Evolutionary conservation across 2,329 filamentous ascomycete genomes (phyloP).

Genomic region (Aspergillus sp.): DNA sequence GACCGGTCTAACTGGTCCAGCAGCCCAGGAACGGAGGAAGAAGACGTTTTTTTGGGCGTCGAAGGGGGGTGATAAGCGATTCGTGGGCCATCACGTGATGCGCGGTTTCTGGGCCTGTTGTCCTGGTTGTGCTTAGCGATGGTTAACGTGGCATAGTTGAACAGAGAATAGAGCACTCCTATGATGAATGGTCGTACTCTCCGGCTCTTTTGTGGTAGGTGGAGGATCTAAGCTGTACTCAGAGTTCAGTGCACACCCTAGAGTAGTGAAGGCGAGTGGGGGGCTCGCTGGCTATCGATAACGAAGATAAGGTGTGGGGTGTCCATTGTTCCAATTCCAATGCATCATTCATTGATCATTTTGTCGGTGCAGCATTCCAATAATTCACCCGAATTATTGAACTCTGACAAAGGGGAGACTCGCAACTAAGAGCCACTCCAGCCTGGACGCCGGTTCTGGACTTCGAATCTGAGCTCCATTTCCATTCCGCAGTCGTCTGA

Average conservation of each 20-base stretch:
- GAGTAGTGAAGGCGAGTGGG: not conserved
- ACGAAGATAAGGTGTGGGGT: not conserved
- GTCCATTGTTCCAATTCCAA: not conserved
- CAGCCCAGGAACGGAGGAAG: not conserved
- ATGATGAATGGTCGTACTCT: not conserved
- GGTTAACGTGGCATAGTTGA: not conserved
- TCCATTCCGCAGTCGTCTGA: constrained; percentile 1
- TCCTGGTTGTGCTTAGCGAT: not conserved
- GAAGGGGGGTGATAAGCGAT: not conserved
- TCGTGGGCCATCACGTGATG: not conserved
- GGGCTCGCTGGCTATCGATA: not conserved
- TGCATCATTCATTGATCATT: not conserved
- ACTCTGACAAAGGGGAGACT: not conserved
- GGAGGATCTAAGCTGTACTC: not conserved
- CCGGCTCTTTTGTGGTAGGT: not conserved
- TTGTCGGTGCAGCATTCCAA: not conserved
- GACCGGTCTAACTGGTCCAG: not conserved
- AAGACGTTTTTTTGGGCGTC: not conserved
- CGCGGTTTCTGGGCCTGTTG: not conserved
- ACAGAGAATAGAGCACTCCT: not conserved
- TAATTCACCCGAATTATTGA: not conserved
- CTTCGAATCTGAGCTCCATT: not conserved
- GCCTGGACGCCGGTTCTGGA: not conserved
- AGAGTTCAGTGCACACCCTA: not conserved
- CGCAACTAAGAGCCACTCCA: not conserved